These are phyloP conservation scores for Penicillium arizonense DNA, from an alignment of 495 filamentous ascomycete species.

Conservation along the genomic window DNA sequence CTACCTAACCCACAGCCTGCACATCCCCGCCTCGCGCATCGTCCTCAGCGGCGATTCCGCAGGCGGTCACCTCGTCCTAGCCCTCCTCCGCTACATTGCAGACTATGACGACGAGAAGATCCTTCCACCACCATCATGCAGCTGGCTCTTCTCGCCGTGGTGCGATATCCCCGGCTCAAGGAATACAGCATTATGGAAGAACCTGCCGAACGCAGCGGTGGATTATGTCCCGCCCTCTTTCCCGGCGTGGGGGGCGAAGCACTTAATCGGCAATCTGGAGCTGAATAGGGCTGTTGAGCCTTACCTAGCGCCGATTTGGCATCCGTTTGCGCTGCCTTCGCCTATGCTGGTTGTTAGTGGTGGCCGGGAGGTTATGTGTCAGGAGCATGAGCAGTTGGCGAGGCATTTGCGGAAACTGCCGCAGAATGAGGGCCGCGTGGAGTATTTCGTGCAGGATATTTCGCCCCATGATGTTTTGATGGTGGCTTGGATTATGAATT, in stretches of 20 bases:
- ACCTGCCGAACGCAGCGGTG: conserved; percentile 29
- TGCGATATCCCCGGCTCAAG: conserved; percentile 19
- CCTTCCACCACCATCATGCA: conserved; percentile 21
- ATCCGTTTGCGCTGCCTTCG: conserved; percentile 34
- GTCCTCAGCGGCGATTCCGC: conserved; percentile 45
- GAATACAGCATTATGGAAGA: conserved; percentile 8
- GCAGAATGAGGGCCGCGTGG: conserved; percentile 21
- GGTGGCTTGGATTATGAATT: conserved; percentile 30
- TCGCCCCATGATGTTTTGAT: conserved; percentile 41
- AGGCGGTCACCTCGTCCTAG: conserved; percentile 38
- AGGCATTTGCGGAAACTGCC: conserved; percentile 21
- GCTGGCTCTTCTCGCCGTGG: conserved; percentile 42
- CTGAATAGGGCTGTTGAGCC: conserved; percentile 15
- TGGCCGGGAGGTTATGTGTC: conserved; percentile 37
- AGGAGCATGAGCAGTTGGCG: conserved; percentile 30
- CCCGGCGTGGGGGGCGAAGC: conserved; percentile 31
- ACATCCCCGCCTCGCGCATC: conserved; percentile 30
- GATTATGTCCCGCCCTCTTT: conserved; percentile 36
- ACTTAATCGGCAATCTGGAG: conserved; percentile 21
- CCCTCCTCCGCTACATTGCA: conserved; percentile 31
- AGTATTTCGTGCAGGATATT: conserved; percentile 28
- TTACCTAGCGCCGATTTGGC: conserved; percentile 30
- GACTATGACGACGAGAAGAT: conserved; percentile 2
- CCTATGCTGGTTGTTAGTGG: conserved; percentile 39
- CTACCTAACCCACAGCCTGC: conserved; percentile 29